Conservation (phyloP, 768 basidiomycete genomes). For the Macrolepiota albuminosa region DNA sequence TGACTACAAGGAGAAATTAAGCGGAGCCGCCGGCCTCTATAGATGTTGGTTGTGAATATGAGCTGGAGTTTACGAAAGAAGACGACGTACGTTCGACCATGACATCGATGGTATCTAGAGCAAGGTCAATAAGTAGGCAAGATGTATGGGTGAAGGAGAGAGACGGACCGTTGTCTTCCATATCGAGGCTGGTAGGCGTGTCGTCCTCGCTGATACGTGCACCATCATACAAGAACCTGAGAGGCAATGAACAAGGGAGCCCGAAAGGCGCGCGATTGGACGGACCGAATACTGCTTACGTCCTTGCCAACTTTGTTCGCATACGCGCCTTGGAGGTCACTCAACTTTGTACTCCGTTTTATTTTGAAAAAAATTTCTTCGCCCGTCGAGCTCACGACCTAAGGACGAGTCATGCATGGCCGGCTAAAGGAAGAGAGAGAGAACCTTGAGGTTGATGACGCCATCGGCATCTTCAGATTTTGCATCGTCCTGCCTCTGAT, state of each 20-base stretch:
- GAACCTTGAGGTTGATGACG: conserved; percentile 5
- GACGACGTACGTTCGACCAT: conserved; percentile 87
- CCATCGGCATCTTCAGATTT: not conserved
- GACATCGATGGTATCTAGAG: conserved; percentile 71
- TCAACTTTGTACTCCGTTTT: conserved; percentile 89
- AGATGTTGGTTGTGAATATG: too few relatives aligned
- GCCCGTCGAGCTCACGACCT: conserved; percentile 74
- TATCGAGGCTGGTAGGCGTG: conserved; percentile 77
- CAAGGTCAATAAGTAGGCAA: too few relatives aligned
- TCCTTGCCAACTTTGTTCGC: conserved; percentile 92
- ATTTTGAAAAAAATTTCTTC: conserved; percentile 98
- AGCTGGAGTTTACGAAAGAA: not conserved
- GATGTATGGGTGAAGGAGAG: not conserved
- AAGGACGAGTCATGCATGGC: too few relatives aligned
- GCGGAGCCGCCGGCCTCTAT: too few relatives aligned
- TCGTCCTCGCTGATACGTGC: conserved; percentile 82
- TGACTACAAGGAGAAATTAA: too few relatives aligned
- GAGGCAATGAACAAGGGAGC: not conserved
- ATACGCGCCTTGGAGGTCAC: conserved; percentile 90
- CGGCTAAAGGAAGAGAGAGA: too few relatives aligned
- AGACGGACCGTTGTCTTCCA: conserved; percentile 80
- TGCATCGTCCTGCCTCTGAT: not conserved
- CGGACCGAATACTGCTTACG: conserved; percentile 80
- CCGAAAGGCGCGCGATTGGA: not conserved
- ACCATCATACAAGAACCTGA: conserved; percentile 92